Base-by-base conservation (phyloP, 352 stramenopile species). In the Lagenidium sp. region DNA sequence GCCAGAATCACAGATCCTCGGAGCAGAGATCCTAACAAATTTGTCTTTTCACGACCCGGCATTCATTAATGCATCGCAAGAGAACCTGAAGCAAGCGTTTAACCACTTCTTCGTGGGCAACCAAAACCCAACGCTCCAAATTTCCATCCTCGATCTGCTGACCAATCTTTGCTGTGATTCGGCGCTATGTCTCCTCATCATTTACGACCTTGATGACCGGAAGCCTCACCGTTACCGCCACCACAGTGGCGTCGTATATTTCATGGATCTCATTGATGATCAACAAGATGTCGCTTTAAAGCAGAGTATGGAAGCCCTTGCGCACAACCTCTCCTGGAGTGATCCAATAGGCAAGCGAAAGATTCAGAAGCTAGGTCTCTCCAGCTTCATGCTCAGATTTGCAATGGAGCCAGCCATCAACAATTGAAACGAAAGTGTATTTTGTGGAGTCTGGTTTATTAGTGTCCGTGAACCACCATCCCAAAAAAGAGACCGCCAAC, bases 261-360 rank as follows among this genome's bases (percentile, higher is more conserved):
- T 90, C 24, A 41, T 57, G 1, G 57, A 76, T 20, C 38, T 76
- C 20, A 67, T 70, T 0, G 71, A 90, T n/a, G 36, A 50, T 21
- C 40, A 55, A 13, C 19, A 35, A 1, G 55, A 85, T 28, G 42
- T 47, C 0, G 60, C 63, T 21, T 50, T 90, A n/a, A 61, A 65
- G 12, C 57, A 65, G 44, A 87, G 69, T 37, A 81, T 90, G 53
- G 67, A 81, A 38, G 57, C 74, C 0, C 50, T 85, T 0, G 67
- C 68, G 0, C 77, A 87, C 44, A 89, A 89, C 41, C 53, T 90
- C 10, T 74, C 77, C 2, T 87, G 74, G 74, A 85, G 74, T 42
- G 74, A 86, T 36, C 62, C 69, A 12, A 58, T 63, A 2, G 65
- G 67, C 22, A 90, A 90, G 51, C 69, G 76, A 10, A 65, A 36